These are phyloP conservation scores for Carex scoparia DNA, from an alignment of 176 grass and related monocot genomes.

Conservation along the genomic window DNA sequence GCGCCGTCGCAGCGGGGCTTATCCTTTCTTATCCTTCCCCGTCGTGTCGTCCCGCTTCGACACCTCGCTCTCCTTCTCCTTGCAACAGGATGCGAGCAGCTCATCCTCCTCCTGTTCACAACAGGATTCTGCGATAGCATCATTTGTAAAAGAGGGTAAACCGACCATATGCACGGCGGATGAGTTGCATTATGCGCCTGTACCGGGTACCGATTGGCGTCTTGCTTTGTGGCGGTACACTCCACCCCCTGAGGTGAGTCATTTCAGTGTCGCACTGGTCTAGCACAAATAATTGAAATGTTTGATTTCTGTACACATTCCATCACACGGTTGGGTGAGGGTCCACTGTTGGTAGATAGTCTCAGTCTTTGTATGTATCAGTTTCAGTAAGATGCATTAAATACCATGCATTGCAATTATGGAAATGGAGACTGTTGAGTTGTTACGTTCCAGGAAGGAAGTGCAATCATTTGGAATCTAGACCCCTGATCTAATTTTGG, in stretches of 20 bases:
- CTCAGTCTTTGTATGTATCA: not conserved
- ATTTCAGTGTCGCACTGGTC: not conserved
- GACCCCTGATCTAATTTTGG: not conserved
- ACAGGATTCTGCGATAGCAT: not conserved
- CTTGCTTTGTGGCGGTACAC: slow-evolving; percentile 91
- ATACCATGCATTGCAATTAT: slow-evolving; percentile 6
- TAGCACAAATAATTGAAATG: not conserved
- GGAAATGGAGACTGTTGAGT: not conserved
- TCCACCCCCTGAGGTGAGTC: slow-evolving; percentile 60
- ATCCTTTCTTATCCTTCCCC: not conserved
- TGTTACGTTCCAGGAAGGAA: not conserved
- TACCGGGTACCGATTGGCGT: slow-evolving; percentile 87
- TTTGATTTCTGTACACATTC: slow-evolving; percentile 11
- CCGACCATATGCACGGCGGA: slow-evolving; percentile 83
- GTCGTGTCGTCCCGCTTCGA: slow-evolving; percentile 24
- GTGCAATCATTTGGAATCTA: not conserved
- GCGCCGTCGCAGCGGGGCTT: not conserved
- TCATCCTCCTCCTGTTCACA: slow-evolving; percentile 1
- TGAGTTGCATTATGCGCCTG: slow-evolving; percentile 84
- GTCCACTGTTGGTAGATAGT: not conserved
- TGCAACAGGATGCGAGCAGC: slow-evolving; percentile 17
- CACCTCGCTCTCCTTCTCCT: slow-evolving; percentile 32
- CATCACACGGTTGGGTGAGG: not conserved
- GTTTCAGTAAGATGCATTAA: not conserved
- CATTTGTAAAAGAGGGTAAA: slow-evolving; percentile 42